A percentile compares a stretch with the other conserved stretches of the same genome.
phyloP scores from a whole-genome alignment of 1,284 basidiomycete species.

The Trichosporon coremiiforme region DNA sequence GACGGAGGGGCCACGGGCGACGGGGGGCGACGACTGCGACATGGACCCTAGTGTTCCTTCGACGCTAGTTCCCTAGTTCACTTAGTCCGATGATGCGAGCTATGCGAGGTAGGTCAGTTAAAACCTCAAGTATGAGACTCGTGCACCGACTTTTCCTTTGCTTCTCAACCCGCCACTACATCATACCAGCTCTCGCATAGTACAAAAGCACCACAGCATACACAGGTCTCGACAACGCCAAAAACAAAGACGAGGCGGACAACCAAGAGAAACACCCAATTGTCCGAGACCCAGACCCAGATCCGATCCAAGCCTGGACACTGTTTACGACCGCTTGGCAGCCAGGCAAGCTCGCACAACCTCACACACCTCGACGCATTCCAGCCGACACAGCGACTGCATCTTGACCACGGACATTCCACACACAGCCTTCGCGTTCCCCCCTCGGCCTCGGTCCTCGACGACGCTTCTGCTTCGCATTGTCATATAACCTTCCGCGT shows the following conservation, averaged over 20 bases:
- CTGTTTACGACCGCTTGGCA: slow-evolving; percentile 7
- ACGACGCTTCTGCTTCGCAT: not conserved
- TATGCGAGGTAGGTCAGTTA: not conserved
- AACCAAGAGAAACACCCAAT: not conserved
- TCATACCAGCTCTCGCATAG: not conserved
- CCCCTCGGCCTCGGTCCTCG: not conserved
- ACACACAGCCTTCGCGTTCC: not conserved
- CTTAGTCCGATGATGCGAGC: not conserved
- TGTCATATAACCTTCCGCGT: not conserved
- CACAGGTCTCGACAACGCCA: not conserved
- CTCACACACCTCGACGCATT: not conserved
- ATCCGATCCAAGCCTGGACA: not conserved
- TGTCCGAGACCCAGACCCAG: not conserved
- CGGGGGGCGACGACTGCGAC: not conserved
- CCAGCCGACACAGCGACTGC: not conserved
- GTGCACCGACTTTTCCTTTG: slow-evolving; percentile 4
- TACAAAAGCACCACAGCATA: not conserved
- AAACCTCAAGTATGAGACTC: not conserved
- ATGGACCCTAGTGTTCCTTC: not conserved
- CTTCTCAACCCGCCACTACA: not conserved
- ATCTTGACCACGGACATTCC: not conserved
- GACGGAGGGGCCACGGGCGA: not conserved
- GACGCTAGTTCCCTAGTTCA: not conserved
- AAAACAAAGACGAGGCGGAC: not conserved
- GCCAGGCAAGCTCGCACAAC: not conserved